Percentiles rank a stretch among this genome's conserved stretches.
Conservation (phyloP, 2,329 filamentous ascomycete genomes). For the Fusarium sp. region DNA sequence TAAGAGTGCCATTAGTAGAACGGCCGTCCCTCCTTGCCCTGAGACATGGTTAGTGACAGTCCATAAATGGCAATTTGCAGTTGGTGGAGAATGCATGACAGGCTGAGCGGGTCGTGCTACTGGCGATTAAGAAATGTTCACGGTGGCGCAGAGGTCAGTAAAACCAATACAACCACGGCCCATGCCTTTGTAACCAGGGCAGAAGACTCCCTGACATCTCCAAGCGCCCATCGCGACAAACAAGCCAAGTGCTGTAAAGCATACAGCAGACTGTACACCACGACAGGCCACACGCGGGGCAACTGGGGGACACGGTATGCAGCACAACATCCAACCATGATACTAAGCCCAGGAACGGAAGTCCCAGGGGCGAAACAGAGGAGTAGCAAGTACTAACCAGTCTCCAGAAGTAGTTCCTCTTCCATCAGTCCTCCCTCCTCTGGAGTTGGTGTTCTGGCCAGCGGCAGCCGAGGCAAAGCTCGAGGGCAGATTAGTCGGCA, state of each 20-base stretch:
- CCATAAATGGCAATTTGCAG: not conserved
- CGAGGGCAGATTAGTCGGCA: conserved; percentile 83
- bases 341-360: conserved; percentile 18
- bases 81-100: conserved; percentile 24
- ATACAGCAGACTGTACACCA: conserved; percentile 28
- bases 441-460: conserved; percentile 74
- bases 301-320: conserved; percentile 35
- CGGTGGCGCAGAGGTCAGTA: not conserved
- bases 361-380: conserved; percentile 10
- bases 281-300: conserved; percentile 23
- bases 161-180: not conserved
- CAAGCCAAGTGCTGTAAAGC: conserved; percentile 19
- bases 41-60: conserved; percentile 30
- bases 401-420: conserved; percentile 73
- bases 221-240: conserved; percentile 29
- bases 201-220: not conserved
- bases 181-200: not conserved
- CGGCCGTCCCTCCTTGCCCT: conserved; percentile 72
- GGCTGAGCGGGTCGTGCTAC: conserved; percentile 9
- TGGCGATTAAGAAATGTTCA: not conserved
- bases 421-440: conserved; percentile 69
- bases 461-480: conserved; percentile 88
- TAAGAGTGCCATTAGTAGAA: conserved; percentile 72
- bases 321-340: conserved; percentile 37
- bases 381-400: conserved; percentile 70